Conservation (phyloP, 768 basidiomycete genomes). For the Tephrocybe rancida region DNA sequence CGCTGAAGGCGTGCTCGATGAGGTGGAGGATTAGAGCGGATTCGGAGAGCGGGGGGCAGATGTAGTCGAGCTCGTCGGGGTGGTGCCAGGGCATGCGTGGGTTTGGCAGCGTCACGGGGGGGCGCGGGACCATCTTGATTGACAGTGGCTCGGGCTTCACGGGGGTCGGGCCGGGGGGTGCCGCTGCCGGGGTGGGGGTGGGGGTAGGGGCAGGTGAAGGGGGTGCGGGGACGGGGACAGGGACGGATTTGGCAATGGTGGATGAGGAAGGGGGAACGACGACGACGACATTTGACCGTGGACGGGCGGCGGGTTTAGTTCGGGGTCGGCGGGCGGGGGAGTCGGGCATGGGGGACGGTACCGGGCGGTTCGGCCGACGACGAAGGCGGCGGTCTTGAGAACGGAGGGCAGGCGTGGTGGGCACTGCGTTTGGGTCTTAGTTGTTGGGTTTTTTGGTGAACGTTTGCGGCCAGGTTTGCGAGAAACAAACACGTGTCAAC, state of each 20-base stretch:
- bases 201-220: neutral
- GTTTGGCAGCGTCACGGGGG: neutral
- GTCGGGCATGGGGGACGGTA: neutral
- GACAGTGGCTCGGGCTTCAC: neutral
- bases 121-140: neutral
- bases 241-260: neutral
- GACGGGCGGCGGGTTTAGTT: neutral
- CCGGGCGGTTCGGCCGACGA: conserved; percentile 11
- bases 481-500: conserved; percentile 11
- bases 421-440: neutral
- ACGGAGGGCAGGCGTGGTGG: conserved; percentile 13
- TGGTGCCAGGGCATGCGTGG: conserved; percentile 34
- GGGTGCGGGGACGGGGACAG: neutral
- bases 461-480: neutral
- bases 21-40: conserved; percentile 35
- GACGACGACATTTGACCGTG: no score
- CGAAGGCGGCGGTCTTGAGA: conserved; percentile 10
- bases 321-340: neutral
- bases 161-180: neutral
- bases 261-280: neutral
- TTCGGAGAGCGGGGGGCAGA: conserved; percentile 31
- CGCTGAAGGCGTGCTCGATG: conserved; percentile 33
- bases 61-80: conserved; percentile 41
- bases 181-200: neutral
- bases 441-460: neutral